Percentiles rank a stretch among this genome's conserved stretches.
Evolutionary conservation across 192 early-diverging fungal species (phyloP).

Genomic region (Umbelopsis sp.): DNA sequence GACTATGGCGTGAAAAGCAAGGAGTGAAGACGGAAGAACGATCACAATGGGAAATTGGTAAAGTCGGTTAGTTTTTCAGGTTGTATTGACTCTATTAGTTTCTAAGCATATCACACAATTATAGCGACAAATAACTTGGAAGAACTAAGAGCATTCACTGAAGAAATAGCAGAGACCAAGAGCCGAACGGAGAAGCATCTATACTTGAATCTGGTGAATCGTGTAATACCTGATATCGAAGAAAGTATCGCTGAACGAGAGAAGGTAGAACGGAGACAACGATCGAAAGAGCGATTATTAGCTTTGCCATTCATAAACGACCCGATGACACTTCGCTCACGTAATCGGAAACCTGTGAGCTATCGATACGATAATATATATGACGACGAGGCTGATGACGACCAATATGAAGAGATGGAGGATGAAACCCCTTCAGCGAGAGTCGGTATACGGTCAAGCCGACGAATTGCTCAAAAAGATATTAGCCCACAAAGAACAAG

Average conservation of each 20-base stretch:
- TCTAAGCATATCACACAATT: background rate
- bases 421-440: background rate
- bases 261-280: constrained; percentile 4
- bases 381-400: constrained; percentile 26
- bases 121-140: constrained; percentile 14
- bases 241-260: background rate
- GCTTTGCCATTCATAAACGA: constrained; percentile 11
- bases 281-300: constrained; percentile 16
- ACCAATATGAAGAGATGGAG: constrained; percentile 27
- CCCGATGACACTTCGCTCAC: constrained; percentile 14
- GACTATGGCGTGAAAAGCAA: constrained; percentile 30
- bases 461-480: background rate
- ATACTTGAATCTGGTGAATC: background rate
- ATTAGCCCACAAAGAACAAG: background rate
- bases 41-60: constrained; percentile 29
- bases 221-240: constrained; percentile 3
- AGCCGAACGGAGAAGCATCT: constrained; percentile 21
- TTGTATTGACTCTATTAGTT: background rate
- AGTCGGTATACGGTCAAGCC: background rate
- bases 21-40: background rate
- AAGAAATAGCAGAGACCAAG: background rate
- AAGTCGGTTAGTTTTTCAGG: no score
- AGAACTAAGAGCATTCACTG: constrained; percentile 18
- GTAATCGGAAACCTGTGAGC: constrained; percentile 11
- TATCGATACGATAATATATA: constrained; percentile 22